phyloP scores from a whole-genome alignment of 2,329 filamentous ascomycete genomes.

The Xylariaceae sp. region DNA sequence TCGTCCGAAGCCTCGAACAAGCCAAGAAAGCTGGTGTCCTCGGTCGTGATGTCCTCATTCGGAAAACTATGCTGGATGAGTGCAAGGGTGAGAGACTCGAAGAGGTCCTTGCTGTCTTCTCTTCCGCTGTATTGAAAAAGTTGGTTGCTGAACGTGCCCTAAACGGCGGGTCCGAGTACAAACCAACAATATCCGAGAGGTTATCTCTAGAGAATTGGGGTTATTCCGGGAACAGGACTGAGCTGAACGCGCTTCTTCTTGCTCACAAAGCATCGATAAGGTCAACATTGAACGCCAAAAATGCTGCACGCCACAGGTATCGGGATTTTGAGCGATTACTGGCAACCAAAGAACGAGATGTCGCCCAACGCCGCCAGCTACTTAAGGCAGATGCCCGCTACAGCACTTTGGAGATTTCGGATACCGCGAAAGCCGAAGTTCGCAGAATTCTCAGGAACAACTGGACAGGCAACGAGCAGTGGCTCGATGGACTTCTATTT shows the following conservation, averaged over 20 bases:
- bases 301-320: slow-evolving; percentile 55
- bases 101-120: slow-evolving; percentile 80
- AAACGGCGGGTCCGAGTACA: slow-evolving; percentile 32
- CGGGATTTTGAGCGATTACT: slow-evolving; percentile 62
- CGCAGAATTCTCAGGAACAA: slow-evolving; percentile 63
- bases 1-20: slow-evolving; percentile 76
- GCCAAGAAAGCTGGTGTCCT: slow-evolving; percentile 84
- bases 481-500: slow-evolving; percentile 67
- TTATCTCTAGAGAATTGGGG: slow-evolving; percentile 58
- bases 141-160: slow-evolving; percentile 45
- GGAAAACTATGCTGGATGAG: slow-evolving; percentile 96
- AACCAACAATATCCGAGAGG: slow-evolving; percentile 47
- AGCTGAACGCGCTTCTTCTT: slow-evolving; percentile 64
- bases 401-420: slow-evolving; percentile 34
- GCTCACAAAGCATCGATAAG: slow-evolving; percentile 67
- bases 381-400: slow-evolving; percentile 28
- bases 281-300: slow-evolving; percentile 56
- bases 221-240: slow-evolving; percentile 49
- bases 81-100: slow-evolving; percentile 89
- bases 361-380: slow-evolving; percentile 52
- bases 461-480: slow-evolving; percentile 74
- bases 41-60: slow-evolving; percentile 72
- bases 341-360: slow-evolving; percentile 55
- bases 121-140: slow-evolving; percentile 75
- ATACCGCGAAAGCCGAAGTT: slow-evolving; percentile 45